These are phyloP conservation scores for Saccharomycopsis lassenensis DNA, from an alignment of 805 yeast genomes.

Conservation along the genomic window DNA sequence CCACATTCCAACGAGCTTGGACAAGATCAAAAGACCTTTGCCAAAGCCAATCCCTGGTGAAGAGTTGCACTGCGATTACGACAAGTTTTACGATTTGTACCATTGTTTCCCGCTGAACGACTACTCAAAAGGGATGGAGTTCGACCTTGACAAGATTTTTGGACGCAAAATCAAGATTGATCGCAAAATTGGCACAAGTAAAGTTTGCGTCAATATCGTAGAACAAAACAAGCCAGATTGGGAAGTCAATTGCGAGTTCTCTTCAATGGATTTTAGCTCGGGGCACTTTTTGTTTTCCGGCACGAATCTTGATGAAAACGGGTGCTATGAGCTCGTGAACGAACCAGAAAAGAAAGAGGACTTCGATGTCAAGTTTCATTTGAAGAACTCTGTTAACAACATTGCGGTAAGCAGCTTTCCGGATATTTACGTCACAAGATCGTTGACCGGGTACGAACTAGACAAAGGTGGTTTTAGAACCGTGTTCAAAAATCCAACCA, in stretches of 20 bases:
- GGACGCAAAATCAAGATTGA: constrained; percentile 53
- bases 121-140: constrained; percentile 30
- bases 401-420: constrained; percentile 7
- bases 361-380: constrained; percentile 9
- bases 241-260: constrained; percentile 11
- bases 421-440: constrained; percentile 58
- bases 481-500: constrained; percentile 58
- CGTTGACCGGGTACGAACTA: constrained; percentile 85
- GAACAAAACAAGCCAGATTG: constrained; percentile 6
- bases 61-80: constrained; percentile 60
- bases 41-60: constrained; percentile 72
- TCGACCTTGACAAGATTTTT: constrained; percentile 53
- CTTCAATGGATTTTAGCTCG: constrained; percentile 5
- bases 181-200: constrained; percentile 29
- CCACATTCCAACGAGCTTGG: constrained; percentile 57
- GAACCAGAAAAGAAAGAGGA: constrained; percentile 14
- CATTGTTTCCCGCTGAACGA: constrained; percentile 73
- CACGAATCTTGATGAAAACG: constrained; percentile 14
- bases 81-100: constrained; percentile 45
- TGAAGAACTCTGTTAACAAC: constrained; percentile 5
- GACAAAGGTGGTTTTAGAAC: constrained; percentile 84
- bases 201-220: constrained; percentile 34
- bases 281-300: constrained; percentile 13
- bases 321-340: constrained; percentile 11
- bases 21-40: constrained; percentile 53